Evolutionary conservation across 2,329 filamentous ascomycete genomes (phyloP).

Genomic region (Phialemoniopsis sp.): DNA sequence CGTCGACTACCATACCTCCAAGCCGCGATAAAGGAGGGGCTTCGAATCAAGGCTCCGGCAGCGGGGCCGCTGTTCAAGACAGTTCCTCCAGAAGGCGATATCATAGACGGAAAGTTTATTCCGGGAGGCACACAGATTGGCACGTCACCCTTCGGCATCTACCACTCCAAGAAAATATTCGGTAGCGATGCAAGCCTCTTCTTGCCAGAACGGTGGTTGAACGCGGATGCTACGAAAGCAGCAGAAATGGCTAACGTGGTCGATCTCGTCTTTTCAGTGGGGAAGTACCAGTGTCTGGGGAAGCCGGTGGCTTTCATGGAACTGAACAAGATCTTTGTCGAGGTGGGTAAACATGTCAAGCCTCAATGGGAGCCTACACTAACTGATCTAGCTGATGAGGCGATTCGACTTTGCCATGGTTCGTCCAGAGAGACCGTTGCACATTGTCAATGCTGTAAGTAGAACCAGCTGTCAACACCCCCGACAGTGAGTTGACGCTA

Average conservation of each 20-base stretch:
- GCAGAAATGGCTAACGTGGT: slow-evolving; percentile 14
- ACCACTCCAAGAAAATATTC: slow-evolving; percentile 27
- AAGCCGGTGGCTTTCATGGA: slow-evolving; percentile 22
- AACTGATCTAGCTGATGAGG: slow-evolving; percentile 7
- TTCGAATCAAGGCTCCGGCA: neutral
- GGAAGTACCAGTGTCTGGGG: slow-evolving; percentile 22
- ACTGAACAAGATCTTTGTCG: slow-evolving; percentile 20
- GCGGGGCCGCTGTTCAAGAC: neutral
- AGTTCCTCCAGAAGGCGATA: neutral
- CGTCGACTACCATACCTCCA: slow-evolving; percentile 22
- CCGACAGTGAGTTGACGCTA: neutral
- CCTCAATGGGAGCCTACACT: no score
- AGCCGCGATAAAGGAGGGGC: slow-evolving; percentile 1
- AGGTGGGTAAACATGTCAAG: slow-evolving; percentile 16
- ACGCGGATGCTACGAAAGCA: slow-evolving; percentile 12
- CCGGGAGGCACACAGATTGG: slow-evolving; percentile 35
- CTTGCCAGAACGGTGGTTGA: slow-evolving; percentile 40
- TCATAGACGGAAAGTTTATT: neutral
- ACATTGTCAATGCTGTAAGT: slow-evolving; percentile 10
- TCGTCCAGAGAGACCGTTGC: slow-evolving; percentile 7
- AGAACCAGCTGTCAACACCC: no score
- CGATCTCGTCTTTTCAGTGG: slow-evolving; percentile 21
- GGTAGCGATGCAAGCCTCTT: slow-evolving; percentile 33
- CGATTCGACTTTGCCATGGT: slow-evolving; percentile 11
- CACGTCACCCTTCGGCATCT: slow-evolving; percentile 33